Evolutionary conservation across 2,329 filamentous ascomycete genomes (phyloP), one percentile per base, ranked within the genome.

Genomic region (Neopestalotiopsis rosae): DNA sequence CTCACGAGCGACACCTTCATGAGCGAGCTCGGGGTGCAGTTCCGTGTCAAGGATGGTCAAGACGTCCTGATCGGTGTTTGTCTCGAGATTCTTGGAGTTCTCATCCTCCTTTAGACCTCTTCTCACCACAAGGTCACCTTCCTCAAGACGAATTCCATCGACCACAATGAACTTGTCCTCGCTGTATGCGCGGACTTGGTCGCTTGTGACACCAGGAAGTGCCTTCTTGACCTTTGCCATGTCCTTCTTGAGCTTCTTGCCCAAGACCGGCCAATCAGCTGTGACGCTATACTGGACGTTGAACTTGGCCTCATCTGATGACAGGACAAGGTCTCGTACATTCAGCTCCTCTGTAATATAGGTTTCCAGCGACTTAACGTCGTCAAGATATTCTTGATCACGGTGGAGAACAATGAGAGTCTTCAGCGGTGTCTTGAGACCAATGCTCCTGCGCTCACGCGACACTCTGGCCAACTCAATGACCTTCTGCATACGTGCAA

Each of bases 211-310:
- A 52, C 83, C 86, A 5, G 95, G 95, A 61, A 99, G 84, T 2
- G 93, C 94, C 83, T 95, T 97, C 86, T 97, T 97, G 74, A 98
- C 94, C 78, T 92, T 94, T 72, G 91, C 90, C 72, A 94, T 93
- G 76, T 98, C 95, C 82, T 97, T 98, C 87, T 97, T 97, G 74
- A 98, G 88, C 84, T 98, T 98, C 88, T 97, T 97, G 72, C 96
- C 96, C 17, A 99, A 87, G 2, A 93, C 92, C 14, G 96, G 94
- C 92, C 96, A 98, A 81, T 99, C 96, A 7, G 94, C 95, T 52
- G 89, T 90, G 17, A 95, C 94, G 71, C 92, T 94, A 83, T 98
- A 97, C 78, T 96, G 91, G 61, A 99, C 94, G 67, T 94, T 93
- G 84, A 98, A 98, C 79, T 92, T 93, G 67, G 90, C 91, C 82